Evolutionary conservation across 1,284 basidiomycete species (phyloP).

Genomic region (Omphalotus olearius): DNA sequence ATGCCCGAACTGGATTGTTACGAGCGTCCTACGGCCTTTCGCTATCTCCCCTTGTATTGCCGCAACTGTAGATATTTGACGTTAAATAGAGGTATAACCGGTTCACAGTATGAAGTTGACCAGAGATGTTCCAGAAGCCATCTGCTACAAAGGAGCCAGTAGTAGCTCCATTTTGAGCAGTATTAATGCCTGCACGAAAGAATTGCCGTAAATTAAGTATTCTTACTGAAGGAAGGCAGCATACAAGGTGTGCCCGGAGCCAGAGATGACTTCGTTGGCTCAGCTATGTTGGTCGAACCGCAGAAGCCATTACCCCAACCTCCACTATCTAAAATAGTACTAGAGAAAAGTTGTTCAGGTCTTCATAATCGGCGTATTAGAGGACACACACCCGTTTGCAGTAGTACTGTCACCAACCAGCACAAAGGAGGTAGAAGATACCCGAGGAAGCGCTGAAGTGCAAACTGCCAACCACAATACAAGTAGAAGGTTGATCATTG

Average conservation of each 20-base stretch:
- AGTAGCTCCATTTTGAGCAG: slow-evolving; percentile 37
- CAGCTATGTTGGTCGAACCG: slow-evolving; percentile 28
- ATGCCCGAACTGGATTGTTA: slow-evolving; percentile 43
- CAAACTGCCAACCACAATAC: too few relatives aligned
- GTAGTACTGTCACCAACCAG: slow-evolving; percentile 36
- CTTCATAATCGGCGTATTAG: not conserved
- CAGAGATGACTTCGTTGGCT: slow-evolving; percentile 28
- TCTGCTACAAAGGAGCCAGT: slow-evolving; percentile 37
- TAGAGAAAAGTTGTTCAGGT: slow-evolving; percentile 11
- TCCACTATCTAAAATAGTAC: slow-evolving; percentile 30
- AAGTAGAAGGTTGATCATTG: too few relatives aligned
- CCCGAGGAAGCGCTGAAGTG: too few relatives aligned
- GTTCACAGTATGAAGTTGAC: slow-evolving; percentile 7
- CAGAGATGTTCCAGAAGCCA: slow-evolving; percentile 31
- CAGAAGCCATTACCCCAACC: slow-evolving; percentile 43
- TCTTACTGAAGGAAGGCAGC: slow-evolving; percentile 19
- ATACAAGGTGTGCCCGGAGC: slow-evolving; percentile 33
- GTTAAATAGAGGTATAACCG: not conserved
- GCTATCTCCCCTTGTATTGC: slow-evolving; percentile 31
- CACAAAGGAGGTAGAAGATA: slow-evolving; percentile 19
- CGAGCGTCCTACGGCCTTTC: slow-evolving; percentile 32
- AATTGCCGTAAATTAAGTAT: not conserved
- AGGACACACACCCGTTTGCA: slow-evolving; percentile 28
- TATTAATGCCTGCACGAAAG: slow-evolving; percentile 17
- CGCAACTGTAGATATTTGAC: slow-evolving; percentile 11